Base-by-base conservation (phyloP, 2,329 filamentous ascomycete species). In the Aspergillus udagawae region DNA sequence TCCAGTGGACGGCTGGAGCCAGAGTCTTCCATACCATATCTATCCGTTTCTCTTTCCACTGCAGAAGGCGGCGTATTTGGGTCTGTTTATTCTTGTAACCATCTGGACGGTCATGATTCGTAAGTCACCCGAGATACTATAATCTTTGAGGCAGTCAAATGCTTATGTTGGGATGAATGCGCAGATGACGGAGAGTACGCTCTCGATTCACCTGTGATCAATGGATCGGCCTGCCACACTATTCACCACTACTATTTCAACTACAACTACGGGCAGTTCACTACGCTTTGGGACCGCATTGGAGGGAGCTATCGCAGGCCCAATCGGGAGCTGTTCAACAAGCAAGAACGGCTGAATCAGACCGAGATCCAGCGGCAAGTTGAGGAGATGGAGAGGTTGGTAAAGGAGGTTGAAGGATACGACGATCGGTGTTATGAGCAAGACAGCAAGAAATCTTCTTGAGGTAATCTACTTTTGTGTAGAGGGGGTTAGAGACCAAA, bases 241-340 rank as follows among this genome's bases (percentile, higher is more conserved):
- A 85, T 92, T 81, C 93, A 97, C 76, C 93, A 97, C 73, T 75
- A 91, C 52, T 91, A 90, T 77, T 90, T 90, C 81, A 89, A 90
- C 79, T 91, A 90, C 83, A 97, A 97, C 79, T 97, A 96, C 69
- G 92, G 92, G 59, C 92, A 97, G 75, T 97, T 92, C 79, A 94
- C 90, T 14, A 96, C 92, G 1, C 80, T 95, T 23, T 96, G 92
- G 89, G 92, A 97, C 73, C 87, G 92, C 53, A 75, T 97, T 27
- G 90, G 91, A 56, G 89, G 89, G 60, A 95, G 89, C 72, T 67
- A 67, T 55, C 56, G 62, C 21, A 58, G 56, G 54, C 62, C 63
- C 7, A 27, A 52, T 23, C n/a, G 10, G 4, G 49, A 56, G 53
- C 35, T 47, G 8, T 53, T 47, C 42, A 17, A 32, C 41, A 21